phyloP scores from a whole-genome alignment of 2,329 filamentous ascomycete species.

The Aspergillus sp. region DNA sequence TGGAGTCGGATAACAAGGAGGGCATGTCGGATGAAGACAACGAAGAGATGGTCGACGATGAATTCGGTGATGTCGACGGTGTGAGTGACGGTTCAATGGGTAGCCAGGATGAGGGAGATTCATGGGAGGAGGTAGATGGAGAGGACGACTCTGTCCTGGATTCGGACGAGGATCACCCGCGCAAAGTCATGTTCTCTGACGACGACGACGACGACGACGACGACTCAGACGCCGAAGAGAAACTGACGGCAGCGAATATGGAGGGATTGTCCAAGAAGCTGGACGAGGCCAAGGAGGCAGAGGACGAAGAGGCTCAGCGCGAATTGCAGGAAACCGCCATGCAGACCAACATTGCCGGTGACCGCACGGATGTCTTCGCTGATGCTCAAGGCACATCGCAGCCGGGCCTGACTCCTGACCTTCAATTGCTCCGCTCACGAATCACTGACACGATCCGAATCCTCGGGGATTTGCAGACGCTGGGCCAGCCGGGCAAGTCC shows the following conservation, averaged over 20 bases:
- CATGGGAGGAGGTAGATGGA: conserved; percentile 49
- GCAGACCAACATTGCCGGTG: conserved; percentile 86
- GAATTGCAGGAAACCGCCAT: conserved; percentile 78
- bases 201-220: conserved; percentile 89
- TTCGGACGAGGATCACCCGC: conserved; percentile 54
- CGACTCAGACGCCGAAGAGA: conserved; percentile 78
- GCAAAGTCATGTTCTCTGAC: conserved; percentile 79
- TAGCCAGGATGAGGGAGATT: conserved; percentile 39
- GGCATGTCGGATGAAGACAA: conserved; percentile 22
- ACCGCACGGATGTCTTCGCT: conserved; percentile 56
- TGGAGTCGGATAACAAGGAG: conserved; percentile 31
- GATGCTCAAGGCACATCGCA: conserved; percentile 48
- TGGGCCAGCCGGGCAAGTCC: conserved; percentile 70
- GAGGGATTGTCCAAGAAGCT: conserved; percentile 79
- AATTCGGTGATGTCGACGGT: conserved; percentile 37
- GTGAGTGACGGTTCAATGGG: conserved; percentile 38
- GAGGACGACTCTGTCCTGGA: conserved; percentile 56
- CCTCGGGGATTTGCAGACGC: conserved; percentile 74
- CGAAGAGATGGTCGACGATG: conserved; percentile 36
- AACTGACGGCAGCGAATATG: conserved; percentile 90
- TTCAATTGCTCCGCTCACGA: conserved; percentile 76
- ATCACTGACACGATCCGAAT: conserved; percentile 92
- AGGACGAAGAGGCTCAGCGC: conserved; percentile 72
- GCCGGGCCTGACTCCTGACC: conserved; percentile 67
- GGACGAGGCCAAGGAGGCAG: conserved; percentile 64